These are phyloP conservation scores for Raffaelea albimanens DNA, from an alignment of 2,329 filamentous ascomycete genomes.

Conservation along the genomic window DNA sequence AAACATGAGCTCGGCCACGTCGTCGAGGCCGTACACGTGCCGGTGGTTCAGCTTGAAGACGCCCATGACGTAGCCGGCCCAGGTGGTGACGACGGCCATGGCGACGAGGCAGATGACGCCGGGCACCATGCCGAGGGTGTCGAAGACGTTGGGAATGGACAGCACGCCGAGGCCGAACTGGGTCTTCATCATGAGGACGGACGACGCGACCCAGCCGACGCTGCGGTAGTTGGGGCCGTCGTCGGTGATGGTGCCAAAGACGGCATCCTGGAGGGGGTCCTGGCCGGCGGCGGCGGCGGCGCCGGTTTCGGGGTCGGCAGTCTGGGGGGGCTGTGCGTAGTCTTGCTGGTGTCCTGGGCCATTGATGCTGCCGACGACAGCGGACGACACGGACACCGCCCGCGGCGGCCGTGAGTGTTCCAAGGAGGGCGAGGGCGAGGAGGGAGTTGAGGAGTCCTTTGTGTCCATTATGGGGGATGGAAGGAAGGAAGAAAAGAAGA, in stretches of 20 bases:
- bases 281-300: neutral
- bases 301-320: no score
- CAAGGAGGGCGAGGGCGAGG: no score
- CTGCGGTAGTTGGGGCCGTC: slow-evolving; percentile 3
- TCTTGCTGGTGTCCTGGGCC: no score
- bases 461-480: no score
- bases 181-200: slow-evolving; percentile 36
- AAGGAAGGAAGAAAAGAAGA: no score
- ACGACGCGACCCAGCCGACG: slow-evolving; percentile 32
- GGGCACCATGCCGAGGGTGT: slow-evolving; percentile 72
- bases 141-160: slow-evolving; percentile 51
- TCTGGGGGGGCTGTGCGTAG: no score
- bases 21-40: slow-evolving; percentile 2
- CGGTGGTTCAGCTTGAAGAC: slow-evolving; percentile 26
- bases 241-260: slow-evolving; percentile 3
- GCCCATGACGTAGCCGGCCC: slow-evolving; percentile 28
- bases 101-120: slow-evolving; percentile 74
- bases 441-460: no score
- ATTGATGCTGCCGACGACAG: no score
- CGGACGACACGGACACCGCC: no score
- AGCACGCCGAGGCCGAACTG: slow-evolving; percentile 49
- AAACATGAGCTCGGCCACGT: neutral
- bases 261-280: neutral
- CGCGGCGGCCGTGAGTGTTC: no score
- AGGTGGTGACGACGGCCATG: slow-evolving; percentile 29